Base-by-base conservation (phyloP, 2,329 filamentous ascomycete genomes). In the Neonectria ditissima region DNA sequence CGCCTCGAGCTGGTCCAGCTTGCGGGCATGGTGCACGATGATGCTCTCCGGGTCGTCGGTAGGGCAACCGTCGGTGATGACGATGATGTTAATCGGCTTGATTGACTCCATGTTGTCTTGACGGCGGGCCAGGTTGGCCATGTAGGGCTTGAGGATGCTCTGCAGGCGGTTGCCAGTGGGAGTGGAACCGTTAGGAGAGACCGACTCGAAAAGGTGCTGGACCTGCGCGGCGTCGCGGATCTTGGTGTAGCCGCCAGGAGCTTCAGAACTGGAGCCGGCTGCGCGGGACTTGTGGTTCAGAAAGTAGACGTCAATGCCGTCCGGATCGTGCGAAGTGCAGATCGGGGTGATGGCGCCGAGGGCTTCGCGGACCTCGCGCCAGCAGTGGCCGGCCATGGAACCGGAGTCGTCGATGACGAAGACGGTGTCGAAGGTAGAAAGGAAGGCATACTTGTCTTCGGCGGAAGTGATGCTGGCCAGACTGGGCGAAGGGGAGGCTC, bases 371-470 rank as follows among this genome's bases (percentile, higher is more conserved):
- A 92, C 92, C 77, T 97, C 92, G 13, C 80, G 78, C 95, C 95
- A 98, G 22, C 85, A 86, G n/a, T 81, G 75, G 16, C 91, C 92
- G 1, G 83, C 82, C 95, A 98, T 98, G 71, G 91, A 94, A 5
- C 89, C 88, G n/a, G 91, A 94, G 81, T 98, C 95, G 75, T 98
- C 95, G 74, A 98, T 93, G 1, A 98, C 80, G 76, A 98, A 94
- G 59, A 95, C 80, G 32, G 94, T 97, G 80, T 98, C 93, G 75
- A 97, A 97, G 16, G 84, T 84, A 44, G 80, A 77, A 5, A 98
- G 88, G 75, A 97, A 97, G 2, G 89, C 86, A 75, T 92, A 96
- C 2, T 84, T 86, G 71, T 93, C 90, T 69, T 93, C 89, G 22
- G 80, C 78, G 9, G 76, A 78, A 7, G 76, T 77, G 65, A 81